Evolutionary conservation across 768 basidiomycete species (phyloP).

Genomic region (Hypsizygus marmoreus): DNA sequence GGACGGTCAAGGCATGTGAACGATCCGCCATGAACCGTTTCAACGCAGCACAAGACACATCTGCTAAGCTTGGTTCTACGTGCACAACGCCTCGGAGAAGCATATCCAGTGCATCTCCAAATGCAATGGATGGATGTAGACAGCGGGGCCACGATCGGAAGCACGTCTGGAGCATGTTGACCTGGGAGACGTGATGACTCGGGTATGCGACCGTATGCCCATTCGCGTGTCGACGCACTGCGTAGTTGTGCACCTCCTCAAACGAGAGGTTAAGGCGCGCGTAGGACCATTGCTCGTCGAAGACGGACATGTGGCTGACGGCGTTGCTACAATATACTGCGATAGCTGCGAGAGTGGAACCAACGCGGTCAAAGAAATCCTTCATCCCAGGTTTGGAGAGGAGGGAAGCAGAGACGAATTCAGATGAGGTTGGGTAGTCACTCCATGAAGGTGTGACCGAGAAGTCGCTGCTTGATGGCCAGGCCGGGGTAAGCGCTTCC

Average conservation of each 20-base stretch:
- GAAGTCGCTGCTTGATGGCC: slow-evolving; percentile 82
- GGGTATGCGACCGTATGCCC: slow-evolving; percentile 68
- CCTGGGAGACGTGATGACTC: slow-evolving; percentile 54
- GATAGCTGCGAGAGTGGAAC: slow-evolving; percentile 56
- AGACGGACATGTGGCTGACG: slow-evolving; percentile 76
- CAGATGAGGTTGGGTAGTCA: slow-evolving; percentile 74
- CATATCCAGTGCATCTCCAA: slow-evolving; percentile 72
- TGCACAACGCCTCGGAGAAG: slow-evolving; percentile 83
- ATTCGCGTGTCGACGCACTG: slow-evolving; percentile 70
- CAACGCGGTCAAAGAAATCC: slow-evolving; percentile 70
- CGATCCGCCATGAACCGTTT: slow-evolving; percentile 72
- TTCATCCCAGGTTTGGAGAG: slow-evolving; percentile 66
- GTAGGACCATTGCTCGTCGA: slow-evolving; percentile 82
- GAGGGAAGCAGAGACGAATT: slow-evolving; percentile 55
- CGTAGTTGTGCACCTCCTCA: slow-evolving; percentile 69
- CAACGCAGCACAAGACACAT: slow-evolving; percentile 68
- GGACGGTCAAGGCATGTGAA: slow-evolving; percentile 52
- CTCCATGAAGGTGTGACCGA: slow-evolving; percentile 48
- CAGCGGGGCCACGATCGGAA: slow-evolving; percentile 87
- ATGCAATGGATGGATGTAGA: slow-evolving; percentile 55
- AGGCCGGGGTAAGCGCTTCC: slow-evolving; percentile 68
- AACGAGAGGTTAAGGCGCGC: slow-evolving; percentile 58
- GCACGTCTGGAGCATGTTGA: slow-evolving; percentile 72
- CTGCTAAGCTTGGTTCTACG: slow-evolving; percentile 73
- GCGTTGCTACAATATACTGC: slow-evolving; percentile 59